Percentiles rank a stretch among this genome's conserved stretches.
phyloP scores from a whole-genome alignment of 305 asterid species.

The Rubia occidens region DNA sequence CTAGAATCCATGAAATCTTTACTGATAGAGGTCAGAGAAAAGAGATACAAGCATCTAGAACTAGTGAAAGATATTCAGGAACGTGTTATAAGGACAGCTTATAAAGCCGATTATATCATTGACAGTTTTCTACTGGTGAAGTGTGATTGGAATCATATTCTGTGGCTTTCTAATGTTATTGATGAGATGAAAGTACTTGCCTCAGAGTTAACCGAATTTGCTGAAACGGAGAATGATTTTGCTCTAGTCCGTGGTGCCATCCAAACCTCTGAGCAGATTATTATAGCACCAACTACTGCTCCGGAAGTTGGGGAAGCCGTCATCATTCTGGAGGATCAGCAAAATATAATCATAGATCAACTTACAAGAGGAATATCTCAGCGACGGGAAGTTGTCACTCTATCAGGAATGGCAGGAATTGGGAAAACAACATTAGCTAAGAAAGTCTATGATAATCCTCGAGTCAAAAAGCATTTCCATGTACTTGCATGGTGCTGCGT shows the following conservation, averaged over 20 bases:
- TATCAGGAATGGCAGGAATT: not conserved
- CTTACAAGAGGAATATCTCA: not conserved
- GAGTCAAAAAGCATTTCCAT: not conserved
- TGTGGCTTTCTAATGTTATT: not conserved
- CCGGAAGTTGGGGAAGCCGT: not conserved
- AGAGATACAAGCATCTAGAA: not conserved
- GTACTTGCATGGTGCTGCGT: conserved; percentile 15
- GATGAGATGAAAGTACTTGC: not conserved
- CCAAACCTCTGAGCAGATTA: not conserved
- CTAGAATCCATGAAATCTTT: not conserved
- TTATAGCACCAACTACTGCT: not conserved
- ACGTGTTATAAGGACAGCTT: not conserved
- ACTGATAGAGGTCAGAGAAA: not conserved
- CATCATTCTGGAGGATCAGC: not conserved
- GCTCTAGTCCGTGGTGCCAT: not conserved
- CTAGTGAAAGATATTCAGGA: not conserved
- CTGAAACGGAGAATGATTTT: not conserved
- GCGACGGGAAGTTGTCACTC: not conserved
- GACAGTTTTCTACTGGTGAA: not conserved
- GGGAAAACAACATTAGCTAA: not conserved
- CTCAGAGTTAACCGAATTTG: not conserved
- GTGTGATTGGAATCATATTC: not conserved
- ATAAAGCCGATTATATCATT: not conserved
- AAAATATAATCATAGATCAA: conserved; percentile 22
- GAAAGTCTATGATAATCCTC: not conserved